Conservation (phyloP, 768 basidiomycete genomes). For the Boletus vinaceobasis region DNA sequence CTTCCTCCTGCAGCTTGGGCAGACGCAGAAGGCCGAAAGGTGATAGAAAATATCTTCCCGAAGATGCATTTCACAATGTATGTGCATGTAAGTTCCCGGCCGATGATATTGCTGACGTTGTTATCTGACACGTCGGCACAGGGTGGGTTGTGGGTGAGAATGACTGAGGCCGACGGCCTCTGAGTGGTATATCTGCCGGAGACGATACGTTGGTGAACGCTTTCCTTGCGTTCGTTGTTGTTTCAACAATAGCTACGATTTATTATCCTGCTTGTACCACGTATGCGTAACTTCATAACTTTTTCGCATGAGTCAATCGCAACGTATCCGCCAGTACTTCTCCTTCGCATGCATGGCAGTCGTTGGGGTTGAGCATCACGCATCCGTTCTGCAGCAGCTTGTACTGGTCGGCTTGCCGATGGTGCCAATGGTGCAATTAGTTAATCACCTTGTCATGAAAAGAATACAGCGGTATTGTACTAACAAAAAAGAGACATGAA, state of each 20-base stretch:
- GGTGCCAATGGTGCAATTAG: background rate
- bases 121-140: conserved; percentile 17
- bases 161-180: conserved; percentile 20
- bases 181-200: background rate
- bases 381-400: background rate
- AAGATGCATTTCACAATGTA: conserved; percentile 58
- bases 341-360: background rate
- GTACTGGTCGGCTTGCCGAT: background rate
- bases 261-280: background rate
- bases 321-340: background rate
- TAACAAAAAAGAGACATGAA: background rate
- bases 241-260: background rate
- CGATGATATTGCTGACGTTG: background rate
- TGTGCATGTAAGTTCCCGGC: conserved; percentile 32
- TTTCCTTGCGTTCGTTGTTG: background rate
- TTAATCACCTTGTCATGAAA: background rate
- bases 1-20: conserved; percentile 49
- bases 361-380: background rate
- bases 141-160: conserved; percentile 55
- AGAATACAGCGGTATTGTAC: background rate
- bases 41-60: conserved; percentile 47
- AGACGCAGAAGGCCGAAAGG: conserved; percentile 42
- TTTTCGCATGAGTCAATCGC: background rate
- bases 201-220: background rate
- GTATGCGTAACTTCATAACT: no score